Percentiles rank a stretch among this genome's conserved stretches.
Evolutionary conservation across 2,329 filamentous ascomycete species (phyloP).

Genomic region (Penicillium sp.): DNA sequence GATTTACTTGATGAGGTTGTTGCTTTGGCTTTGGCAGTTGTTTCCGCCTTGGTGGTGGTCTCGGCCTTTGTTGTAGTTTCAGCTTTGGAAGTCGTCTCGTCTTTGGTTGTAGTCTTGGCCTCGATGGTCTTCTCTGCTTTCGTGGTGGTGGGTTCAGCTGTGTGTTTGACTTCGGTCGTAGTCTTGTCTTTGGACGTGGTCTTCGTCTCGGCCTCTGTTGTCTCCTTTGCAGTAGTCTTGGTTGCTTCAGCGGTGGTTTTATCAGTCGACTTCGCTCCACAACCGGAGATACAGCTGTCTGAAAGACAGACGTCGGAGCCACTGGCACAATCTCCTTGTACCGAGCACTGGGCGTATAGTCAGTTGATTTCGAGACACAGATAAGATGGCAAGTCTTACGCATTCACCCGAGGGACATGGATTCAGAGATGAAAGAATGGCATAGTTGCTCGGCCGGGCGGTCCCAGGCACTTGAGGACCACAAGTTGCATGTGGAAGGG

Average conservation of each 20-base stretch:
- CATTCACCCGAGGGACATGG: not conserved
- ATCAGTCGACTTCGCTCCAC: not conserved
- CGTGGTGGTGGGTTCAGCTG: not conserved
- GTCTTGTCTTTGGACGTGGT: not conserved
- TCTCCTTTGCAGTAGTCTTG: not conserved
- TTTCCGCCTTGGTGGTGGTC: not conserved
- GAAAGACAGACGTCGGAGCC: too few species aligned
- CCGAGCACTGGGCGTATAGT: not conserved
- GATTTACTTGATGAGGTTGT: not conserved
- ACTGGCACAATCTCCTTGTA: not conserved
- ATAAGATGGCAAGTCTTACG: too few species aligned
- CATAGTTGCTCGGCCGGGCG: slow-evolving; percentile 19
- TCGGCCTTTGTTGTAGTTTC: not conserved
- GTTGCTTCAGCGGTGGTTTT: not conserved
- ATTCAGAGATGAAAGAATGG: not conserved
- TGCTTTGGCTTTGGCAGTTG: not conserved
- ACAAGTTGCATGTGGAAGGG: slow-evolving; percentile 42
- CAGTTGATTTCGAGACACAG: too few species aligned
- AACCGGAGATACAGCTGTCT: too few species aligned
- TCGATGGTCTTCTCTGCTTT: not conserved
- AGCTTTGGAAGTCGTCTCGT: too few species aligned
- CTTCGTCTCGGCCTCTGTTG: not conserved
- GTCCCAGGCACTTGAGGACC: slow-evolving; percentile 49
- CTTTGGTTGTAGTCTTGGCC: not conserved
- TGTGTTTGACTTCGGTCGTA: not conserved